Base-by-base conservation (phyloP, 495 filamentous ascomycete genomes). In the Tetracladium marchalianum region DNA sequence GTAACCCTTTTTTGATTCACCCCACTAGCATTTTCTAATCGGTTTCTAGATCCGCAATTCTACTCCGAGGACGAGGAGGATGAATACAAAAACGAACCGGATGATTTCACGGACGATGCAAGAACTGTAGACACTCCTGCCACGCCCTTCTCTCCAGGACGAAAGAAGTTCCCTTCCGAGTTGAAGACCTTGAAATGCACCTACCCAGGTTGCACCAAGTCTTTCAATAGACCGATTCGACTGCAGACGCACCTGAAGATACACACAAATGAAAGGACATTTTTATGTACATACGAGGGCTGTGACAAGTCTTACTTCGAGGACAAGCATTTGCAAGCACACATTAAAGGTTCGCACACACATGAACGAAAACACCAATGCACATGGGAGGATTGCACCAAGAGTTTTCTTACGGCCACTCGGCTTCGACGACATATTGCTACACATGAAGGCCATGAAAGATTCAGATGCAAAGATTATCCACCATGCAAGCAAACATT, bases 221-320 rank as follows among this genome's bases (percentile, higher is more conserved):
- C 80, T n/a, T 95, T 89, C 75, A 90, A 92, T 61, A 80, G 89
- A 1, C 87, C 85, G 1, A 79, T 76, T n/a, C 76, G 84, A 31
- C 73, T 95, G 1, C 69, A 78, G n/a, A 75, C 84, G 37, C 89
- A 95, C 56, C 56, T 87, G 2, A 70, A 84, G 36, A 84, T 82
- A 2, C 89, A 95, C 60, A 87, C 77, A 35, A 84, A 85, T 51
- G 85, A 89, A 53, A 75, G 88, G 8, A 71, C 84, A 5, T 87
- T 78, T 59, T 61, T 67, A 19, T 98, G 92, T 58, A 65, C 73
- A 2, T 69, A 80, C 45, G 57, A 67, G 0, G 77, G 62, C 13
- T 98, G 92, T 60, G 77, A 75, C 53, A 95, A 95, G 65, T 72
- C 74, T 47, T 98, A 94, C 55, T 65, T 83, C 27, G 83, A 88